Base-by-base conservation (phyloP, 164 flowering plant species). In the Pachysandra terminalis region DNA sequence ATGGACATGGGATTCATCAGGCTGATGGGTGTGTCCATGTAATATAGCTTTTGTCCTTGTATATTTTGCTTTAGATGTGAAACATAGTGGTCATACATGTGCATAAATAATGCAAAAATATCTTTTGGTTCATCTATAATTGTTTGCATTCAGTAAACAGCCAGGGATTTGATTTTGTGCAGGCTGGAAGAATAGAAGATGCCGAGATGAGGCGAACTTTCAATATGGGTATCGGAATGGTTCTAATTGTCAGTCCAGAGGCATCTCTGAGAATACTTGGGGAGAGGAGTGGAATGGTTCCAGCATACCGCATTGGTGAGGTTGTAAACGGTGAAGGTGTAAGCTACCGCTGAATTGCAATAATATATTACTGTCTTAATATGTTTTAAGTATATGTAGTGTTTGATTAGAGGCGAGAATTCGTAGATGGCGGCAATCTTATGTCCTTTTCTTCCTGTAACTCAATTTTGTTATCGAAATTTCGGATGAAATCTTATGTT, bases 141-240 rank as follows among this genome's bases (percentile, higher is more conserved):
- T 15, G 10, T 15, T 10, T 45, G 51, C 17, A 45, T 45, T 15
- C 10, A 10, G 51, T 45, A 12, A 10, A 45, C 6, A 45, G 10
- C 10, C 19, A 37, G 9, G 15, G 23, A 63, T 41, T n/a, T 23
- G 56, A 26, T 13, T 32, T 49, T 59, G 32, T 74, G 65, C 74
- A 90, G 98, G 90, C 81, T 35, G 97, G 98, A 66, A 76, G 73
- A 35, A 81, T 93, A 28, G 92, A 88, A 61, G 98, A 90, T 24
- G 69, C 83, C 1, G 98, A 93, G 69, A 93, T 93, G 98, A 82
- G 74, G 64, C 80, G 97, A 40, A 90, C 97, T 4, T 91, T 93
- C 76, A 93, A 93, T 62, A 85, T 90, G 94, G 98, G 97, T 9
- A 86, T 93, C 27, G 96, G 97, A 59, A 91, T 93, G 94, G 90